These are phyloP conservation scores for Starmerella apis DNA, from an alignment of 805 yeast species.

Conservation along the genomic window DNA sequence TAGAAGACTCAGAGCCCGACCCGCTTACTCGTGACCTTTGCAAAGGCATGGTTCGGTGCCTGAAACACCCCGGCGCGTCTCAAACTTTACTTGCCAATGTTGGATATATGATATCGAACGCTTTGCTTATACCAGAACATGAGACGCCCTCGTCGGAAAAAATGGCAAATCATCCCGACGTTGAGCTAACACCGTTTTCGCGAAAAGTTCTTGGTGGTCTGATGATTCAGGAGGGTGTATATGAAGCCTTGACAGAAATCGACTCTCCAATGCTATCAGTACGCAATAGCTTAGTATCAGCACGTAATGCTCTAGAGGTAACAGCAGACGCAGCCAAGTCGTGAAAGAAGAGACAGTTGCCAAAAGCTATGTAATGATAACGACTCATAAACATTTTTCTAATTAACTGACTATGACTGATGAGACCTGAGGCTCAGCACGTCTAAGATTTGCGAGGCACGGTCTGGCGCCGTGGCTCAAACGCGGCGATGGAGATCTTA, in stretches of 20 bases:
- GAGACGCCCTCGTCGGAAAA: not conserved
- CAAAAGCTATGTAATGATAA: not conserved
- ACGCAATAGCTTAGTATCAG: not conserved
- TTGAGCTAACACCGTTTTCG: not conserved
- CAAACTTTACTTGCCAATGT: not conserved
- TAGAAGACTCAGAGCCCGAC: not conserved
- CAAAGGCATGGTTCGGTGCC: not conserved
- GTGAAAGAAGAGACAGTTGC: not conserved
- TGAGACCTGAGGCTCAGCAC: not conserved
- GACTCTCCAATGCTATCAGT: not conserved
- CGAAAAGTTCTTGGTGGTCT: not conserved
- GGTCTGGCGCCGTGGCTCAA: conserved; percentile 18
- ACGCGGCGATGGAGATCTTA: conserved; percentile 22
- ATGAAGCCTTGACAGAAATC: not conserved
- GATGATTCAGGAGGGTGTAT: conserved; percentile 3
- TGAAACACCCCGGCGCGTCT: conserved; percentile 1
- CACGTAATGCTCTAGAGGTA: not conserved
- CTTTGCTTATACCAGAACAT: not conserved
- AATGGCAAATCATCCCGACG: not conserved
- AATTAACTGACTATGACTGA: not conserved
- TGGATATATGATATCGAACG: not conserved
- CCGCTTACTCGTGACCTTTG: not conserved
- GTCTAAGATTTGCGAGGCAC: conserved; percentile 1
- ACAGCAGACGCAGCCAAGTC: not conserved
- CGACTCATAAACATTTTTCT: not conserved